Conservation (phyloP, 768 basidiomycete species). For the Boletus patriciae region DNA sequence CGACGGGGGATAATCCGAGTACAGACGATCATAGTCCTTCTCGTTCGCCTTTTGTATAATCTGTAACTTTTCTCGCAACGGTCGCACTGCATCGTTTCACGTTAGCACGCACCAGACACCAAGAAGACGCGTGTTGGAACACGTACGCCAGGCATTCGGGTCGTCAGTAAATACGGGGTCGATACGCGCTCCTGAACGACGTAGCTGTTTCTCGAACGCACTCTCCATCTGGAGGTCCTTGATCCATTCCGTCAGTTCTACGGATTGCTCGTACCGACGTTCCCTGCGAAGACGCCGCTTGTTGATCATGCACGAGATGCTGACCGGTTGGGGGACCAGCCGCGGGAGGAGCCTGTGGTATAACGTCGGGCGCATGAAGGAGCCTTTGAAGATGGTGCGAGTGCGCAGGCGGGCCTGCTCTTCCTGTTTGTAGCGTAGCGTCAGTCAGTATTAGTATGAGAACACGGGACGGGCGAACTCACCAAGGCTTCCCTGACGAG, state of each 20-base stretch:
- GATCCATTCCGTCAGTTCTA: slow-evolving; percentile 33
- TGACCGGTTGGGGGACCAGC: slow-evolving; percentile 72
- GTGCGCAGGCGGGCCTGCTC: slow-evolving; percentile 54
- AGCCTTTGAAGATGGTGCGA: slow-evolving; percentile 72
- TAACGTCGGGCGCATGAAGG: slow-evolving; percentile 60
- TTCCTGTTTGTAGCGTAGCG: slow-evolving; percentile 40
- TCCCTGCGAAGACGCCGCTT: slow-evolving; percentile 45
- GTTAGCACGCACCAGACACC: slow-evolving; percentile 3
- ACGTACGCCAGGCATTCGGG: slow-evolving; percentile 23
- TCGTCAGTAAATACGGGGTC: slow-evolving; percentile 30
- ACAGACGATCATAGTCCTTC: slow-evolving; percentile 44
- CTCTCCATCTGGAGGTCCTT: slow-evolving; percentile 40
- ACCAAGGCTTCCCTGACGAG: slow-evolving; percentile 56
- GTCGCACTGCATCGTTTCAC: slow-evolving; percentile 33
- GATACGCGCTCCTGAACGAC: slow-evolving; percentile 13
- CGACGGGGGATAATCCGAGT: slow-evolving; percentile 45
- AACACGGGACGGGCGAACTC: slow-evolving; percentile 13
- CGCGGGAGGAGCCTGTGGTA: slow-evolving; percentile 75
- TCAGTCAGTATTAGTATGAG: background rate
- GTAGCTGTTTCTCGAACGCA: no score
- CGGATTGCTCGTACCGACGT: slow-evolving; percentile 41
- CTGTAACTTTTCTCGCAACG: slow-evolving; percentile 33
- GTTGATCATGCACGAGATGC: slow-evolving; percentile 70
- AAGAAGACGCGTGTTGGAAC: background rate
- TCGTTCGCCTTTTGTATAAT: slow-evolving; percentile 36